Percentiles rank a stretch among this genome's conserved stretches.
phyloP scores from a whole-genome alignment of 371 early-diverging fungal species.

The Rhizomucor miehei region DNA sequence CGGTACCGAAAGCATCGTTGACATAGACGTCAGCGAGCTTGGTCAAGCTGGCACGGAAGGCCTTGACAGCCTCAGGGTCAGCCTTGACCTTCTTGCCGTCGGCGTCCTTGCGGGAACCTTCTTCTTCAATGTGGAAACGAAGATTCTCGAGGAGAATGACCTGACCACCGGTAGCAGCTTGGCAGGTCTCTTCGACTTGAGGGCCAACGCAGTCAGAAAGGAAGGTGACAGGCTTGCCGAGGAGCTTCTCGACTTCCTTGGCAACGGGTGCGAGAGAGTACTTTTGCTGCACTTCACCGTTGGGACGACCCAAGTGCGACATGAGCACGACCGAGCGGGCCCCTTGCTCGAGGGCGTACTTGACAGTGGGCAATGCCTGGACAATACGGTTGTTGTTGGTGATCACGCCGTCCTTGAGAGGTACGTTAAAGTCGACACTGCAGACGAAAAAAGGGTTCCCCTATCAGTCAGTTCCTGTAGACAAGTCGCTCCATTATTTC shows the following conservation, averaged over 20 bases:
- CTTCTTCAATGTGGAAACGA: constrained; percentile 98
- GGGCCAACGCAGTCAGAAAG: constrained; percentile 92
- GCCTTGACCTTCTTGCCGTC: constrained; percentile 93
- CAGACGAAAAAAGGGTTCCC: not conserved
- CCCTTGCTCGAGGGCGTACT: constrained; percentile 85
- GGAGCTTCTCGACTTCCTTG: constrained; percentile 79
- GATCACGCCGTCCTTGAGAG: constrained; percentile 88
- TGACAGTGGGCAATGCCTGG: constrained; percentile 95
- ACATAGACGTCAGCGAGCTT: constrained; percentile 96
- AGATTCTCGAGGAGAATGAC: constrained; percentile 97
- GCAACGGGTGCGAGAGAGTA: constrained; percentile 94
- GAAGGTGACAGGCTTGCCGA: constrained; percentile 87
- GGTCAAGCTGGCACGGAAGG: constrained; percentile 89
- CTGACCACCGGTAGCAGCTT: constrained; percentile 74
- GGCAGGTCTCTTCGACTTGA: constrained; percentile 83
- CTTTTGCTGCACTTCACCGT: constrained; percentile 85
- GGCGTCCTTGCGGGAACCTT: constrained; percentile 91
- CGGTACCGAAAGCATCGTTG: constrained; percentile 99
- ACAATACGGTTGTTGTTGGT: constrained; percentile 97
- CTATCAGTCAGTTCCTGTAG: too few species aligned
- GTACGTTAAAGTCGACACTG: constrained; percentile 99
- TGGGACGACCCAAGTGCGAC: constrained; percentile 99
- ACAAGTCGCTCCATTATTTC: not conserved
- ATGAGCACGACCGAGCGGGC: constrained; percentile 92
- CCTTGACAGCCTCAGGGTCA: constrained; percentile 69